Percentiles rank a stretch among this genome's conserved stretches.
Conservation (phyloP, 1,284 basidiomycete species). For the Hemileccinum hortonii region DNA sequence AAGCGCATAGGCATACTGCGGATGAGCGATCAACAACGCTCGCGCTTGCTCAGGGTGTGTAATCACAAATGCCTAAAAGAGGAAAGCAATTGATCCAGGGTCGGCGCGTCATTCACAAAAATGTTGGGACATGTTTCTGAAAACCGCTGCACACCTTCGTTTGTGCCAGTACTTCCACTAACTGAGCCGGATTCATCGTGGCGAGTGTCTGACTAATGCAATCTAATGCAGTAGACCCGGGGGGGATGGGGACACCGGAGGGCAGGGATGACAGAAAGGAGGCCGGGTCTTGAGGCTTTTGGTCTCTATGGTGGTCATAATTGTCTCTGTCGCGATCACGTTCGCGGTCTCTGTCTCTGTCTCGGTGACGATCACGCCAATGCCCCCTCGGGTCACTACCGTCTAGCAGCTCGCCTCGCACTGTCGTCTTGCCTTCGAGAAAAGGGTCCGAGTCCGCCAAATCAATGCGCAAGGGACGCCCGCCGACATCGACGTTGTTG, state of each 20-base stretch:
- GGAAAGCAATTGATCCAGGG: constrained; percentile 6
- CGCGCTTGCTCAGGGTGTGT: constrained; percentile 90
- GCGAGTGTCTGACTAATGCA: constrained; percentile 87
- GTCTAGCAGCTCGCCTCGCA: constrained; percentile 45
- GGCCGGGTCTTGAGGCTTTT: constrained; percentile 41
- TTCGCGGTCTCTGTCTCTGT: constrained; percentile 26
- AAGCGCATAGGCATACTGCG: constrained; percentile 93
- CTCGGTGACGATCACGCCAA: constrained; percentile 51
- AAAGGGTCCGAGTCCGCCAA: constrained; percentile 64
- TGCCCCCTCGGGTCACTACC: constrained; percentile 50
- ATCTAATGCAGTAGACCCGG: constrained; percentile 79
- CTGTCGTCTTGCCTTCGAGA: constrained; percentile 63
- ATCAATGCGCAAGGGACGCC: constrained; percentile 82
- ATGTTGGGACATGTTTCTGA: constrained; percentile 22
- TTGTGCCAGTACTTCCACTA: constrained; percentile 94
- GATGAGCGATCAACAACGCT: constrained; percentile 76
- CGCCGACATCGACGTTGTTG: constrained; percentile 79
- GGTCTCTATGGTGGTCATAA: constrained; percentile 27
- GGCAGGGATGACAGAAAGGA: constrained; percentile 71
- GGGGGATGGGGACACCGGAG: constrained; percentile 72
- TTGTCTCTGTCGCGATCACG: constrained; percentile 32
- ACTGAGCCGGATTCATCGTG: constrained; percentile 77
- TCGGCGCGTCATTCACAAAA: constrained; percentile 26
- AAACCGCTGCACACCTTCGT: constrained; percentile 78
- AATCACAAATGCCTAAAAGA: constrained; percentile 76